phyloP scores from a whole-genome alignment of 2,329 filamentous ascomycete species.

The Xylaria sp. region DNA sequence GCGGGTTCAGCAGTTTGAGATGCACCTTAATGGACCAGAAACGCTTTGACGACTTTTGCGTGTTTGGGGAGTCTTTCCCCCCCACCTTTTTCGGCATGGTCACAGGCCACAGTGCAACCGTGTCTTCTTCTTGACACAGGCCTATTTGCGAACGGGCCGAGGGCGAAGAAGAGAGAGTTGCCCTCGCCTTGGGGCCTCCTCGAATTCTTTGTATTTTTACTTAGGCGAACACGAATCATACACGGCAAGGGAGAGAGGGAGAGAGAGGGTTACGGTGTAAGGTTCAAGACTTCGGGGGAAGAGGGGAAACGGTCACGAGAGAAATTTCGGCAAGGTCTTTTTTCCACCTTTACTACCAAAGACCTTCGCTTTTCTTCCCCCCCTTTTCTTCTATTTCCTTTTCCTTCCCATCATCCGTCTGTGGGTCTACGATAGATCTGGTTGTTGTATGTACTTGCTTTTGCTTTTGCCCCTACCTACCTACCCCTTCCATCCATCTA shows the following conservation, averaged over 20 bases:
- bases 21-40: neutral
- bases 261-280: neutral
- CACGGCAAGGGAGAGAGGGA: neutral
- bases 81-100: conserved; percentile 1
- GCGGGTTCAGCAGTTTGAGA: neutral
- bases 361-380: conserved; percentile 14
- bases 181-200: no score
- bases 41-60: neutral
- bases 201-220: neutral
- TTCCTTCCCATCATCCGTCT: conserved; percentile 3
- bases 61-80: neutral
- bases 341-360: neutral
- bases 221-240: neutral
- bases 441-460: conserved; percentile 2
- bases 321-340: neutral
- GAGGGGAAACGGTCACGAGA: neutral
- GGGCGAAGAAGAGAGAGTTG: neutral
- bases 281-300: neutral
- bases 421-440: neutral
- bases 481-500: neutral
- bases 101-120: conserved; percentile 21
- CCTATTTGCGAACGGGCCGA: neutral
- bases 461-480: neutral
- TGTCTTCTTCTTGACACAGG: neutral
- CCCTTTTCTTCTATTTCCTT: conserved; percentile 19